Evolutionary conservation across 768 basidiomycete species (phyloP), one percentile per base, ranked within the genome.

Genomic region (Naematelia encephala): DNA sequence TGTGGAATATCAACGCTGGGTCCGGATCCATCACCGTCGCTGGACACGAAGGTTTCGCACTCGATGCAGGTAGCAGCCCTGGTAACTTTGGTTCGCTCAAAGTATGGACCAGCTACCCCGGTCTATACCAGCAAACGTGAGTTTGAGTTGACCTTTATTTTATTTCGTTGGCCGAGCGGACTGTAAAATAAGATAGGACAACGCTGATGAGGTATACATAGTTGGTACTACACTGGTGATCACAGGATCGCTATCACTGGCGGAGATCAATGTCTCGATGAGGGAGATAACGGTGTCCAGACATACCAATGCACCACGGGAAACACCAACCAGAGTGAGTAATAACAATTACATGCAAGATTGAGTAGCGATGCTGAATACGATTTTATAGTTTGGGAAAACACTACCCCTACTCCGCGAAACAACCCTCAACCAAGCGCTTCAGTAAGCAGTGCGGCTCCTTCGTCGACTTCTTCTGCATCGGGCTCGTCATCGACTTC

Each of bases 231-330:
- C 22, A 70, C 63, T 12, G 61, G 56, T 30, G 75, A 77, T 59
- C 47, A 67, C 10, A 59, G 72, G 3, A 70, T 77, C 50, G 75
- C 75, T 21, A 70, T 77, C 63, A 74, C 71, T 0, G 69, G 69
- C 42, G 75, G 75, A 0, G 56, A 68, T 53, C 70, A 72, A 45
- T 77, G 75, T 54, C 57, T 73, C n/a, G 68, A 70, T 47, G 62
- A 70, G 34, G 60, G 65, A 12, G 57, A 61, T 29, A 52, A 52
- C 51, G 64, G 65, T 13, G 56, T 65, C 4, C 72, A 75, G 56
- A 74, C 73, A 3, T 72, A 68, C 59, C 67, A 67, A 48, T 77
- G 76, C 42, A 65, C 64, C 4, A 68, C 68, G 30, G 59, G 63
- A n/a, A 72, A 68, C 60, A 72, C 63, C 55, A 72, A 76, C 52